These are phyloP conservation scores for Puya raimondii DNA, from an alignment of 176 grass and related monocot genomes.

Conservation along the genomic window DNA sequence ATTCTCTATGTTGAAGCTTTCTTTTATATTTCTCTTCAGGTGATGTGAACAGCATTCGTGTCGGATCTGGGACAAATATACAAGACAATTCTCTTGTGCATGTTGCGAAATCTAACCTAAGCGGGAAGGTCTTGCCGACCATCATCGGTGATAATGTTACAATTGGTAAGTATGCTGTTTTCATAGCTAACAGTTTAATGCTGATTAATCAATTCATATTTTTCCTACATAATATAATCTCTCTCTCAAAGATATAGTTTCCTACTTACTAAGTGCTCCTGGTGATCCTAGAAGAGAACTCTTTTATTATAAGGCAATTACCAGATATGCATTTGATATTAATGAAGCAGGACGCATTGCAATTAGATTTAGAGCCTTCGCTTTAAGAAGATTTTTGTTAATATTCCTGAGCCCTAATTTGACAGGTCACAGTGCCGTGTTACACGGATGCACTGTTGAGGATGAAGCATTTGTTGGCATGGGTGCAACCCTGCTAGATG, in stretches of 20 bases:
- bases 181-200: too few species aligned
- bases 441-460: slow-evolving; percentile 83
- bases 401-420: slow-evolving; percentile 1
- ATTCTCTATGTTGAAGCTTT: not conserved
- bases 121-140: slow-evolving; percentile 74
- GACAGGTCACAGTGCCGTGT: slow-evolving; percentile 79
- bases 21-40: slow-evolving; percentile 37
- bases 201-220: too few species aligned
- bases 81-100: slow-evolving; percentile 95
- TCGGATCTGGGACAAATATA: slow-evolving; percentile 94
- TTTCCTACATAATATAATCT: too few species aligned
- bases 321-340: too few species aligned
- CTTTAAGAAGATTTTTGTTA: not conserved
- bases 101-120: slow-evolving; percentile 66
- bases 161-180: slow-evolving; percentile 44
- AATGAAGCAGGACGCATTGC: too few species aligned
- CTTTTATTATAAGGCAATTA: not conserved
- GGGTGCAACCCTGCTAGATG: slow-evolving; percentile 85
- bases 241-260: too few species aligned
- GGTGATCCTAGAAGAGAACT: too few species aligned
- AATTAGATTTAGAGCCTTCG: too few species aligned
- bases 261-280: too few species aligned
- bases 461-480: slow-evolving; percentile 94
- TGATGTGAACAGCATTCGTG: slow-evolving; percentile 88
- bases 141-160: slow-evolving; percentile 86